Percentiles rank a stretch among this genome's conserved stretches.
These are phyloP conservation scores for Dissophora globulifera DNA, from an alignment of 192 early-diverging fungal species.

Conservation along the genomic window DNA sequence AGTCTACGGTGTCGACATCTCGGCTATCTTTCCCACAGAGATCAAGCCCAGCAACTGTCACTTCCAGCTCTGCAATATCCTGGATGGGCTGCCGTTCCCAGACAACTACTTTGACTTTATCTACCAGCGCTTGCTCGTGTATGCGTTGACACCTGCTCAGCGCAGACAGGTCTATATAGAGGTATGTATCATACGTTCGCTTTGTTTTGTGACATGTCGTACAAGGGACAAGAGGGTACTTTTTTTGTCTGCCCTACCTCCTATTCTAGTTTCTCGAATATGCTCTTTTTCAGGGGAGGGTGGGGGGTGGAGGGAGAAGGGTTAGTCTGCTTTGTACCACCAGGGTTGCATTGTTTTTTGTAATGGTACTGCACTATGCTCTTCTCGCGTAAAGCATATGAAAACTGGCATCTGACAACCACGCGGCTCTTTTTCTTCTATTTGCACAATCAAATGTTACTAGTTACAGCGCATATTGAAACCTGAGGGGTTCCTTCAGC, in stretches of 20 bases:
- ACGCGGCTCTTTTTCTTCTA: background rate
- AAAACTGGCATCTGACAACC: background rate
- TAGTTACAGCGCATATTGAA: slow-evolving; percentile 61
- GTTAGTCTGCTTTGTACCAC: no score
- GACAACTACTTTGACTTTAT: slow-evolving; percentile 59
- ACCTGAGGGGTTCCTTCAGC: slow-evolving; percentile 64
- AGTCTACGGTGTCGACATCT: slow-evolving; percentile 51
- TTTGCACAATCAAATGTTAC: background rate
- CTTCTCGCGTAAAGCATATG: no score
- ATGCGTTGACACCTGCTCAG: slow-evolving; percentile 33
- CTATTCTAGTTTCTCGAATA: no score
- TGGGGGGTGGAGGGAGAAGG: no score
- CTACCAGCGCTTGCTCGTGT: slow-evolving; percentile 33
- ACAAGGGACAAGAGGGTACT: no score
- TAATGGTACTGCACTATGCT: no score
- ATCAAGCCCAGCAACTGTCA: slow-evolving; percentile 51
- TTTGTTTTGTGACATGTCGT: no score
- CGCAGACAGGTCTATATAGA: slow-evolving; percentile 33
- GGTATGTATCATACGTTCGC: no score
- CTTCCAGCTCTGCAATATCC: slow-evolving; percentile 52
- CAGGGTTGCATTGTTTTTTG: no score
- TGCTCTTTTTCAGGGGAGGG: no score
- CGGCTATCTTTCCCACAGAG: slow-evolving; percentile 45
- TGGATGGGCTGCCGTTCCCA: slow-evolving; percentile 49
- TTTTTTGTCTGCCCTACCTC: no score